Conservation (phyloP, 2,329 filamentous ascomycete genomes). For the Hypomyces rosellus region DNA sequence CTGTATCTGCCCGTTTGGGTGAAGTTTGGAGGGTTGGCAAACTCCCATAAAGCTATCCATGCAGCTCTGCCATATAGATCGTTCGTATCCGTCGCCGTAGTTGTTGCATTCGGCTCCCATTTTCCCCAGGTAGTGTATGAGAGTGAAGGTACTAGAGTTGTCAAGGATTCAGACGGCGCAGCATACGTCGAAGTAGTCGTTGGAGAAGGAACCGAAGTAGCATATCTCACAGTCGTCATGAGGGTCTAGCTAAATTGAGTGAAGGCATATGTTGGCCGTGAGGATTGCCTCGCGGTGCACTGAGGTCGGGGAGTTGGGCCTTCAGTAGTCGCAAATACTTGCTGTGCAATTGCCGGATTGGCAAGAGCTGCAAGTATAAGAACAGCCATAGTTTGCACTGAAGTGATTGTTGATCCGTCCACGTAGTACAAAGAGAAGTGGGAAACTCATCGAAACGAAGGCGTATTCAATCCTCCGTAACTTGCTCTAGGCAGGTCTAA, state of each 20-base stretch:
- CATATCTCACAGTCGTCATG: slow-evolving; percentile 27
- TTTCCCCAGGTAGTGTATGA: slow-evolving; percentile 30
- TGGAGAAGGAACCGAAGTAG: slow-evolving; percentile 24
- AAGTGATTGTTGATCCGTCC: not conserved
- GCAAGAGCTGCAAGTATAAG: not conserved
- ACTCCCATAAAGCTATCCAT: slow-evolving; percentile 28
- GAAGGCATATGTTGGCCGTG: slow-evolving; percentile 17
- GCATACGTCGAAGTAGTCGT: slow-evolving; percentile 26
- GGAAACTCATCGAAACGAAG: no score
- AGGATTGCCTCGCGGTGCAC: slow-evolving; percentile 16
- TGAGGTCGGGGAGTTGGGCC: slow-evolving; percentile 23
- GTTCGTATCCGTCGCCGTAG: slow-evolving; percentile 21
- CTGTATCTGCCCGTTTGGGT: slow-evolving; percentile 25
- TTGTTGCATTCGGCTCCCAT: slow-evolving; percentile 26
- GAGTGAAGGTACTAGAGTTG: slow-evolving; percentile 19
- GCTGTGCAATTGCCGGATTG: slow-evolving; percentile 17
- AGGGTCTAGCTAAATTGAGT: slow-evolving; percentile 24
- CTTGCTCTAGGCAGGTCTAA: no score
- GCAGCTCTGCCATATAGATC: slow-evolving; percentile 26
- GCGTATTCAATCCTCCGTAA: no score
- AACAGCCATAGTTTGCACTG: not conserved
- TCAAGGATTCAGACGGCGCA: slow-evolving; percentile 20
- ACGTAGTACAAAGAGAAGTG: no score
- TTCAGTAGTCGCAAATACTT: slow-evolving; percentile 19
- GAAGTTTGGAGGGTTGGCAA: slow-evolving; percentile 28